Evolutionary conservation across 73 alveolate species (phyloP).

Genomic region (Uronychia setigera): DNA sequence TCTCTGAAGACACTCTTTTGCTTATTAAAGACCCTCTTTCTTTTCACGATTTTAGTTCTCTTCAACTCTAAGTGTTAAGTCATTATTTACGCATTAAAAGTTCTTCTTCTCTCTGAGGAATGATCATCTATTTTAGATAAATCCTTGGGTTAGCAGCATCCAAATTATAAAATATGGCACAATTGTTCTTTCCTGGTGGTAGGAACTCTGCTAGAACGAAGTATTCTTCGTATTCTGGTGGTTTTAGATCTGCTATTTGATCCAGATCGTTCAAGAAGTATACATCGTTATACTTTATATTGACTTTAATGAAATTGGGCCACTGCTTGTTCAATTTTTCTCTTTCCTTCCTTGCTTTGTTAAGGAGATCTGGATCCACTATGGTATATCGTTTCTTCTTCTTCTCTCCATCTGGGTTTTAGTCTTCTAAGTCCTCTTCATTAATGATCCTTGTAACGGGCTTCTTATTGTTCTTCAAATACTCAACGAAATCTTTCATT

Average conservation of each 20-base stretch:
- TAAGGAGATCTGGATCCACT: background rate
- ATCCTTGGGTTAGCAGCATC: background rate
- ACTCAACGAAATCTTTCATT: background rate
- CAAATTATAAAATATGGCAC: background rate
- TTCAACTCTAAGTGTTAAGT: background rate
- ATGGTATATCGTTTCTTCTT: background rate
- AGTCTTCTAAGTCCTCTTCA: background rate
- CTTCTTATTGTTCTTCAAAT: background rate
- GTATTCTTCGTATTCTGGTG: conserved; percentile 3
- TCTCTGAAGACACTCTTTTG: conserved; percentile 44
- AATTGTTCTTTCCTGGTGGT: conserved; percentile 54
- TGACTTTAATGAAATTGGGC: background rate
- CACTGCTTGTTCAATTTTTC: background rate
- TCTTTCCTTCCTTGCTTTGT: background rate
- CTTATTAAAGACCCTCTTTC: conserved; percentile 16
- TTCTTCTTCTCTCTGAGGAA: background rate
- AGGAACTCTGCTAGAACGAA: conserved; percentile 40
- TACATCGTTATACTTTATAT: background rate
- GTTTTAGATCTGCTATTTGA: background rate
- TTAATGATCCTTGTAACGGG: conserved; percentile 5
- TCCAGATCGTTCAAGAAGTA: background rate
- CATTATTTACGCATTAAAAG: background rate
- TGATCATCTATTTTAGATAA: background rate
- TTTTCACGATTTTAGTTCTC: background rate
- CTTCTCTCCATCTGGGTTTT: background rate